Evolutionary conservation across 768 basidiomycete species (phyloP).

Genomic region (Lactifluus pinguis): DNA sequence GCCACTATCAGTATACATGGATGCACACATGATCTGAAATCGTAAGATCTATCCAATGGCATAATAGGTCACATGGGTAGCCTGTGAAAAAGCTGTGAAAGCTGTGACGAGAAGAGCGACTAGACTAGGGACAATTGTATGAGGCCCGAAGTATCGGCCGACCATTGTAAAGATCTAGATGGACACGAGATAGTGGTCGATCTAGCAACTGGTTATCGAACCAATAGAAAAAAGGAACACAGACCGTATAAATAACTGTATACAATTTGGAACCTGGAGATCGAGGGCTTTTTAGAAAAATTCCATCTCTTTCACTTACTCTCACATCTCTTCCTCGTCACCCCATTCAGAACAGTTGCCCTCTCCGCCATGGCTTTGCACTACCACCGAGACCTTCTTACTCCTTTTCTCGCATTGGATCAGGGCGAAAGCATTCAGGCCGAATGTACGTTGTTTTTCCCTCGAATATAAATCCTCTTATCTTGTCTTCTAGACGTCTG

Average conservation of each 20-base stretch:
- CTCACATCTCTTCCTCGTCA: background rate
- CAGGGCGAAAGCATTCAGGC: conserved; percentile 94
- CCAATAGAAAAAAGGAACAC: background rate
- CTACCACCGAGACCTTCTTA: conserved; percentile 79
- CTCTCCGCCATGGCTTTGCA: conserved; percentile 14
- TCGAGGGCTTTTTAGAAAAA: background rate
- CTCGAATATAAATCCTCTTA: conserved; percentile 13
- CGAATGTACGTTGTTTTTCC: conserved; percentile 51
- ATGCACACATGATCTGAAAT: background rate
- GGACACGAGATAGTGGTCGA: too few species aligned
- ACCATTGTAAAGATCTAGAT: background rate
- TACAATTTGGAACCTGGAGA: background rate
- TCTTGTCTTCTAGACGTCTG: conserved; percentile 67
- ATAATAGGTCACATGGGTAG: background rate
- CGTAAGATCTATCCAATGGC: background rate
- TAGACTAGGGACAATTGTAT: background rate
- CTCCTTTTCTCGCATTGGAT: conserved; percentile 78
- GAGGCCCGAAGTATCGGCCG: conserved; percentile 1
- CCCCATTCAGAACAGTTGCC: background rate
- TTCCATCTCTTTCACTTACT: background rate
- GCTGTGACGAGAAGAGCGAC: background rate
- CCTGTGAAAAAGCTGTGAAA: too few species aligned
- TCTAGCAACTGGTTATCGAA: background rate
- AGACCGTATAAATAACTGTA: background rate
- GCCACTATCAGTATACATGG: too few species aligned